Conservation (phyloP, 176 grass and related monocot genomes). For the Ampelocalamus luodianensis region DNA sequence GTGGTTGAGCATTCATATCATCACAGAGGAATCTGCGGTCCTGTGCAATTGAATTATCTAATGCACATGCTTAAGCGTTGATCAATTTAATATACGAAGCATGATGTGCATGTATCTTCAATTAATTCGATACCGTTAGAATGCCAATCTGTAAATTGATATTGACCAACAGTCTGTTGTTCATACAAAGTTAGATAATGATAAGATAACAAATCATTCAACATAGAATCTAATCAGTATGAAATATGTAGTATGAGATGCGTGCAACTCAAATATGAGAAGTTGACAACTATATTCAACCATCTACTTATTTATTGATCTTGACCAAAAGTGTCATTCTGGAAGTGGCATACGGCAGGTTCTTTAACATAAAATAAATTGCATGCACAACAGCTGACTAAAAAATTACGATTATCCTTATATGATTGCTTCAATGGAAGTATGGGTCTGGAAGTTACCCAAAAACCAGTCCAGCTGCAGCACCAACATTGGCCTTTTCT, state of each 20-base stretch:
- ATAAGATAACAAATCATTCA: slow-evolving; percentile 19
- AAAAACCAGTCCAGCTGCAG: slow-evolving; percentile 66
- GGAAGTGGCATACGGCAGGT: not conserved
- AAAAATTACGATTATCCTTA: not conserved
- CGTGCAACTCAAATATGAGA: slow-evolving; percentile 6
- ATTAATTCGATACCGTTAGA: not conserved
- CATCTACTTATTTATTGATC: not conserved
- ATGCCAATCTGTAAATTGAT: not conserved
- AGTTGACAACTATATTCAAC: not conserved
- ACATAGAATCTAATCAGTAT: not conserved
- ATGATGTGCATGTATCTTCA: slow-evolving; percentile 18
- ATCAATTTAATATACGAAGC: not conserved
- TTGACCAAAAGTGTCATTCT: not conserved
- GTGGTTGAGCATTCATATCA: not conserved
- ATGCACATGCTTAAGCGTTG: not conserved
- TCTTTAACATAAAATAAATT: slow-evolving; percentile 17
- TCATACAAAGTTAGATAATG: not conserved
- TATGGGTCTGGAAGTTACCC: slow-evolving; percentile 57
- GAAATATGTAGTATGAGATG: not conserved
- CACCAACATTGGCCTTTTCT: slow-evolving; percentile 68
- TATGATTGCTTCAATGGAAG: not conserved
- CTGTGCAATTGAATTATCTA: not conserved
- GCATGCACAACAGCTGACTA: not conserved
- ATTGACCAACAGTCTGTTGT: not conserved
- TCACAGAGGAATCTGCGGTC: not conserved